Percentiles rank a stretch among this genome's conserved stretches.
phyloP scores from a whole-genome alignment of 495 filamentous ascomycete species.

The Daldinia decipiens region DNA sequence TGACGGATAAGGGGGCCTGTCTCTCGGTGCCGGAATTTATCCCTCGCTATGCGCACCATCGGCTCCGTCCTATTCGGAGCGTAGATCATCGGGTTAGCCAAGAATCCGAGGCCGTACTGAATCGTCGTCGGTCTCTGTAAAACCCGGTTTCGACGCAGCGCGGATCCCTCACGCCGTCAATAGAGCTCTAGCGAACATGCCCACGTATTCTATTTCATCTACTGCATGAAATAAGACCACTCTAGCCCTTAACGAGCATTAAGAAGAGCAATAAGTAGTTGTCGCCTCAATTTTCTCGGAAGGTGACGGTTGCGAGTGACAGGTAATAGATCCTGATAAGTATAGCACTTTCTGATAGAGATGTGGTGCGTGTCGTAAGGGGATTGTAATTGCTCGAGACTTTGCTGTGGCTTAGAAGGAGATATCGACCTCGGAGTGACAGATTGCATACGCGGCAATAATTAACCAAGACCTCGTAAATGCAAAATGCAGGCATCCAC shows the following conservation, averaged over 20 bases:
- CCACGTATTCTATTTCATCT: constrained; percentile 11
- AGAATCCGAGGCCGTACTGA: constrained; percentile 16
- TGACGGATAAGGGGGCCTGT: neutral
- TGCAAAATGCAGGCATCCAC: constrained; percentile 9
- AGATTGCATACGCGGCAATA: constrained; percentile 11
- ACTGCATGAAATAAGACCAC: constrained; percentile 10
- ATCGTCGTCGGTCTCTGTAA: constrained; percentile 14
- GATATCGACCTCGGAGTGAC: constrained; percentile 2
- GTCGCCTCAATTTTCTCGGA: neutral
- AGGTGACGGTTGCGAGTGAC: neutral
- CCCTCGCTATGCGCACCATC: constrained; percentile 9
- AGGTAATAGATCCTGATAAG: neutral
- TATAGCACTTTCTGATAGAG: neutral
- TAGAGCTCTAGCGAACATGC: neutral
- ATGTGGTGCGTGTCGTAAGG: neutral
- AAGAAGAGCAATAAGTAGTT: constrained; percentile 2
- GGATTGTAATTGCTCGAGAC: neutral
- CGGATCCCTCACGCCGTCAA: neutral
- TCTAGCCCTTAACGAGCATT: neutral
- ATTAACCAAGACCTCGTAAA: constrained; percentile 14
- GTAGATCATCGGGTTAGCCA: constrained; percentile 19
- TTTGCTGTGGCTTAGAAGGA: neutral
- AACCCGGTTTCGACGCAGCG: constrained; percentile 12
- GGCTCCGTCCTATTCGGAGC: constrained; percentile 21
- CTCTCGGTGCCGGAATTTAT: constrained; percentile 18